Evolutionary conservation across 2,329 filamentous ascomycete species (phyloP), one percentile per base, ranked within the genome.

Genomic region (Fusarium veterinarium): DNA sequence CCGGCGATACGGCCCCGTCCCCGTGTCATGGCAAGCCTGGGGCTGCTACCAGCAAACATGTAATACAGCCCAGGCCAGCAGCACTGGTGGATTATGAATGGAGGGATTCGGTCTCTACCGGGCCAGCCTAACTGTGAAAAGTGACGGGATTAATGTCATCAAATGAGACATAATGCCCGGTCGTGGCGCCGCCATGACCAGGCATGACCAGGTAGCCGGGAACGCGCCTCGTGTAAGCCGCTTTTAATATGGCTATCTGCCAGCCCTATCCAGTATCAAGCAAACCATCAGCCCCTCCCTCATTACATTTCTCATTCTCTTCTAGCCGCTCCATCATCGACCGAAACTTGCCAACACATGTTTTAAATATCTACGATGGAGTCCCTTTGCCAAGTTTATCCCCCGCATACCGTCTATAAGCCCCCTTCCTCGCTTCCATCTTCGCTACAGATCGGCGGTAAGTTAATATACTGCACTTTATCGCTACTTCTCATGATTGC

Each of bases 121-220:
- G 28, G 20, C 20, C 17, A 57, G 53, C 30, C 41, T 30, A 44
- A 45, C 8, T 45, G 16, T 45, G 53, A 57, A 37, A 57, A 57
- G 16, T n/a, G 41, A 33, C 40, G 53, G 53, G 40, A 57, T 57
- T 45, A 57, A 57, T 57, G 41, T 41, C 53, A 57, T 37, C n/a
- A n/a, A 42, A 42, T 42, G 51, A 55, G 51, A 55, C 51, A 40
- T 55, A 55, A 55, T 55, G 10, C 19, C 51, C 51, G 51, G 51
- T 41, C 38, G 38, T 55, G 51, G 38, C 28, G 20, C 10, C 9
- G 51, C 51, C 38, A 25, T 13, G n/a, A 57, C 53, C 30, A 11
- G 53, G 41, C 44, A 38, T 57, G 30, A 38, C 31, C 41, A 57
- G 41, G 53, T 44, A 57, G 53, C 53, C 53, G 53, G 53, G 53